Conservation (phyloP, 345 rosid genomes). For the Mallotus nudiflorus region DNA sequence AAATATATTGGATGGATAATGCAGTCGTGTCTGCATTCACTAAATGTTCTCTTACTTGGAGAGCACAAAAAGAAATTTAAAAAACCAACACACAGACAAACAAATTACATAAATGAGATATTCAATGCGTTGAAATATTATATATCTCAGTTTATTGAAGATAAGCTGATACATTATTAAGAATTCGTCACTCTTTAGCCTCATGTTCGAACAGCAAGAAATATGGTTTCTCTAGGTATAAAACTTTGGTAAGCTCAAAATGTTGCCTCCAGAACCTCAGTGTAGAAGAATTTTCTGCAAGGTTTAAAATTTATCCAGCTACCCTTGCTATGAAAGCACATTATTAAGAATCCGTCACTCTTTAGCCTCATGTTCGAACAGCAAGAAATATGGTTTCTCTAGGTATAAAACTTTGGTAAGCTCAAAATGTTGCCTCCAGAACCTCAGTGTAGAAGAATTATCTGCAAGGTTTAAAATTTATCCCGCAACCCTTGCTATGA, state of each 20-base stretch:
- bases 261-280: not conserved
- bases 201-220: not conserved
- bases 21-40: constrained; percentile 6
- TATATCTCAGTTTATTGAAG: not conserved
- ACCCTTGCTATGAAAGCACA: not conserved
- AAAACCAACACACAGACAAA: not conserved
- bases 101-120: not conserved
- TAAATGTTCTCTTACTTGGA: not conserved
- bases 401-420: not conserved
- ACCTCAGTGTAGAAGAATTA: not conserved
- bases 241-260: not conserved
- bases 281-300: not conserved
- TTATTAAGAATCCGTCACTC: not conserved
- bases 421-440: not conserved
- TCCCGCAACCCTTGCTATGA: not conserved
- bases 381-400: not conserved
- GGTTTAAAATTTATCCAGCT: not conserved
- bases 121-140: not conserved
- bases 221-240: not conserved
- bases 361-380: not conserved
- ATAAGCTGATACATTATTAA: not conserved
- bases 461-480: not conserved
- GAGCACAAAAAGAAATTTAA: not conserved
- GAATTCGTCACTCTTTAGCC: not conserved
- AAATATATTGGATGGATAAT: constrained; percentile 10